A percentile compares a stretch with the other conserved stretches of the same genome.
phyloP scores from a whole-genome alignment of 352 stramenopile species.

The Phytophthora citrophthora region DNA sequence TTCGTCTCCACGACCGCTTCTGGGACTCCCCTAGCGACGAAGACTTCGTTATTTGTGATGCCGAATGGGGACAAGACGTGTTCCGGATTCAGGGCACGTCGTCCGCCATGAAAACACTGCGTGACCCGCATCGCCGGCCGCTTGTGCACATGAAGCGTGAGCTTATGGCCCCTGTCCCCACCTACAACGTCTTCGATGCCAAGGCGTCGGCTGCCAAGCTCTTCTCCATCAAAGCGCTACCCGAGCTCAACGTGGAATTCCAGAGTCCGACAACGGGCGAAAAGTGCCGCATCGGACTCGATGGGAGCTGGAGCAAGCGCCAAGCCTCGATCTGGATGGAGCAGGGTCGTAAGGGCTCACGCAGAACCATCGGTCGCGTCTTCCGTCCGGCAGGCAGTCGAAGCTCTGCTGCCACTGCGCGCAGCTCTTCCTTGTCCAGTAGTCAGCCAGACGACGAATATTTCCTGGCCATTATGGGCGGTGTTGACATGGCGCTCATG shows the following conservation, averaged over 20 bases:
- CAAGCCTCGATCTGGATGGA: conserved; percentile 49
- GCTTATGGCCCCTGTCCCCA: conserved; percentile 39
- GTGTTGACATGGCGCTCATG: conserved; percentile 50
- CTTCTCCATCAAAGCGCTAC: conserved; percentile 45
- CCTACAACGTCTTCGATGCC: conserved; percentile 46
- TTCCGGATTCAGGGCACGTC: conserved; percentile 46
- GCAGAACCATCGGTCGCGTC: conserved; percentile 37
- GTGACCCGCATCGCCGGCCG: conserved; percentile 27
- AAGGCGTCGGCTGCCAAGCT: conserved; percentile 35
- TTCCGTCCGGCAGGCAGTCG: conserved; percentile 31
- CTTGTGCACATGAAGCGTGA: conserved; percentile 52
- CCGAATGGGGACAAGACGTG: conserved; percentile 34
- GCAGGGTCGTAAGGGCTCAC: conserved; percentile 25
- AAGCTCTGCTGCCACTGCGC: conserved; percentile 27
- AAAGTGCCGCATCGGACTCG: conserved; percentile 40
- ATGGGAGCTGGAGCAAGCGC: conserved; percentile 35
- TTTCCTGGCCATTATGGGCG: conserved; percentile 40
- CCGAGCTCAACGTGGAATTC: conserved; percentile 43
- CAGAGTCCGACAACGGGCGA: conserved; percentile 27
- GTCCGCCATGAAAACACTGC: conserved; percentile 46
- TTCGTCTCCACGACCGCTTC: conserved; percentile 46
- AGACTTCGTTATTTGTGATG: conserved; percentile 43
- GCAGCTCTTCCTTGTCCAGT: conserved; percentile 27
- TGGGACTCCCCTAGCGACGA: conserved; percentile 36
- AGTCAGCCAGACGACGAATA: conserved; percentile 38